Base-by-base conservation (phyloP, 192 early-diverging fungal genomes). In the Podila clonocystis region DNA sequence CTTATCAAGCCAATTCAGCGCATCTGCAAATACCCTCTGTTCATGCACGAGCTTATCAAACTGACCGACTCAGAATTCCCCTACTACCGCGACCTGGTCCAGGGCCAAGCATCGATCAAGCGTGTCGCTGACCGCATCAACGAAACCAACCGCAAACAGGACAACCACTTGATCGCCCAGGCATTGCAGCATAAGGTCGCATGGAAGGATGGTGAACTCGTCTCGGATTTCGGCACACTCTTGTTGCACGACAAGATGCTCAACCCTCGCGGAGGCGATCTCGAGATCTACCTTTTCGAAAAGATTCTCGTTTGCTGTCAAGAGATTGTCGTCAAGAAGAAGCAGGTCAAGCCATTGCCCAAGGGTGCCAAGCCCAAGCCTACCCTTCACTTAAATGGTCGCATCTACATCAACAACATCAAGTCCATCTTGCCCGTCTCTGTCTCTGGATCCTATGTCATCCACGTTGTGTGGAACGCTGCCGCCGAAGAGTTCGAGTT, bases 1-100 rank as follows among this genome's bases (percentile, higher is more conserved):
- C 88, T 99, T 62, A 99, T 99, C 86, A 97, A 98, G 74, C 98
- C 98, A 4, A 91, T 99, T 9, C 98, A 99, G 84, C 91, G 98
- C 59, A 95, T 99, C 67, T 97, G 97, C 88, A 97, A 97, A 87
- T 99, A 99, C 85, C 97, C 97, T 49, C 84, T 99, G 64, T 89
- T 99, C 22, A 85, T 96, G 67, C 86, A 88, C 67, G 92, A 92
- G 66, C 77, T 91, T 62, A 82, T 89, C 75, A 93, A 92, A 75
- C 85, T 85, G 69, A 92, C 89, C 41, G 84, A 91, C 68, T 22
- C 69, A 1, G 72, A 67, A 24, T 78, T 71, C 66, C 88, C 88
- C n/a, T 76, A 87, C 63, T 87, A 89, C 68, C 60, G 72, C 31
- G 92, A 94, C 69, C 83, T 93, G 50, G 82, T 87, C 19, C 88